Conservation (phyloP, 164 flowering plant species). For the Aristolochia fimbriata region DNA sequence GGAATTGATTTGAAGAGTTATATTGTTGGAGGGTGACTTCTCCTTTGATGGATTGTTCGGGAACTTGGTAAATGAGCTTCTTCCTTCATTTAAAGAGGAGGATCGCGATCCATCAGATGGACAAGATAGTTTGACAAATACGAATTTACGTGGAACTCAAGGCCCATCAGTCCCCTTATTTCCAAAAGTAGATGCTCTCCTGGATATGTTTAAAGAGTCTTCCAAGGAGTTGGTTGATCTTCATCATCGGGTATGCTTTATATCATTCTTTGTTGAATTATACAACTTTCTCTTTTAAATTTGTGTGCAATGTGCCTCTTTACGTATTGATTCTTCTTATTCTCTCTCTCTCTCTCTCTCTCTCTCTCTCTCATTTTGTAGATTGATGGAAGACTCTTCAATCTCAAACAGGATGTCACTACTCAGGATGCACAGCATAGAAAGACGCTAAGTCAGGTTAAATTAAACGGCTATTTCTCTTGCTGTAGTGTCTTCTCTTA, state of each 20-base stretch:
- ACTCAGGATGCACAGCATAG: constrained; percentile 89
- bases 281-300: no score
- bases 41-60: constrained; percentile 98
- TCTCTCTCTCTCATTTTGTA: constrained; percentile 17
- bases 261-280: no score
- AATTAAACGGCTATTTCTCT: constrained; percentile 8
- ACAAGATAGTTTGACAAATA: constrained; percentile 55
- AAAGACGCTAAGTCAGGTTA: constrained; percentile 88
- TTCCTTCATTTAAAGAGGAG: constrained; percentile 78
- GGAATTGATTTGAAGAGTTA: background rate
- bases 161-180: constrained; percentile 53
- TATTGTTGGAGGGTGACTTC: constrained; percentile 64
- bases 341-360: constrained; percentile 1
- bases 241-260: constrained; percentile 48
- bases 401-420: constrained; percentile 80
- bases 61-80: constrained; percentile 72
- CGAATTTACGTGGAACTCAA: constrained; percentile 40
- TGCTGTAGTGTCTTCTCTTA: background rate
- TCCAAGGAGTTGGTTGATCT: constrained; percentile 80
- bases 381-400: constrained; percentile 72
- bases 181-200: constrained; percentile 86
- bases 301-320: no score
- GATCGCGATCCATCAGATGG: constrained; percentile 62
- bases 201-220: constrained; percentile 76
- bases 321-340: background rate